Percentiles rank a stretch among this genome's conserved stretches.
phyloP scores from a whole-genome alignment of 2,329 filamentous ascomycete species.

The Fusarium continuum region DNA sequence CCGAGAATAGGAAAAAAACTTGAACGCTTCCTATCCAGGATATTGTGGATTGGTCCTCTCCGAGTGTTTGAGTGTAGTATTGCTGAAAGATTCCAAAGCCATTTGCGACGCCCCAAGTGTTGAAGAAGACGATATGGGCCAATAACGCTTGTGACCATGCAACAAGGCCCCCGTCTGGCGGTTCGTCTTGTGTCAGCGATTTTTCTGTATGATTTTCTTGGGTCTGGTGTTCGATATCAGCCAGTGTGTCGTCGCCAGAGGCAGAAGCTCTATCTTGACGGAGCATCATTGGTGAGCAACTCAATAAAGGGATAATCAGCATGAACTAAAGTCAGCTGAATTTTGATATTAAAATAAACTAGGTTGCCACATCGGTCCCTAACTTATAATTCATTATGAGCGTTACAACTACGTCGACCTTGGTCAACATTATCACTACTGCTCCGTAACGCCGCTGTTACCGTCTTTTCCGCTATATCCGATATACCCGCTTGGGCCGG shows the following conservation, averaged over 20 bases:
- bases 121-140: slow-evolving; percentile 53
- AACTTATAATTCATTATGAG: not conserved
- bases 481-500: slow-evolving; percentile 27
- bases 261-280: not conserved
- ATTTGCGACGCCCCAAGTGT: slow-evolving; percentile 58
- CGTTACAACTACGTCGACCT: not conserved
- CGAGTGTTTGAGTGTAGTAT: slow-evolving; percentile 52
- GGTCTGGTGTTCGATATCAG: slow-evolving; percentile 10
- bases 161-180: slow-evolving; percentile 34
- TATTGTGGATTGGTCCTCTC: slow-evolving; percentile 49
- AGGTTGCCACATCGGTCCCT: too few species aligned
- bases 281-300: slow-evolving; percentile 9
- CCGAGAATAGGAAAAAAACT: slow-evolving; percentile 53
- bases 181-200: not conserved
- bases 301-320: too few species aligned
- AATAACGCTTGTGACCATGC: slow-evolving; percentile 48
- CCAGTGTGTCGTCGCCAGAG: slow-evolving; percentile 1
- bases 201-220: not conserved
- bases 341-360: not conserved
- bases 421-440: not conserved
- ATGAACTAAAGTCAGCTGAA: not conserved
- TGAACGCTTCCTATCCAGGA: slow-evolving; percentile 58
- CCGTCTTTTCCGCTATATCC: slow-evolving; percentile 13
- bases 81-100: slow-evolving; percentile 57
- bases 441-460: not conserved